phyloP scores from a whole-genome alignment of 768 basidiomycete species.

The Hericium erinaceus region DNA sequence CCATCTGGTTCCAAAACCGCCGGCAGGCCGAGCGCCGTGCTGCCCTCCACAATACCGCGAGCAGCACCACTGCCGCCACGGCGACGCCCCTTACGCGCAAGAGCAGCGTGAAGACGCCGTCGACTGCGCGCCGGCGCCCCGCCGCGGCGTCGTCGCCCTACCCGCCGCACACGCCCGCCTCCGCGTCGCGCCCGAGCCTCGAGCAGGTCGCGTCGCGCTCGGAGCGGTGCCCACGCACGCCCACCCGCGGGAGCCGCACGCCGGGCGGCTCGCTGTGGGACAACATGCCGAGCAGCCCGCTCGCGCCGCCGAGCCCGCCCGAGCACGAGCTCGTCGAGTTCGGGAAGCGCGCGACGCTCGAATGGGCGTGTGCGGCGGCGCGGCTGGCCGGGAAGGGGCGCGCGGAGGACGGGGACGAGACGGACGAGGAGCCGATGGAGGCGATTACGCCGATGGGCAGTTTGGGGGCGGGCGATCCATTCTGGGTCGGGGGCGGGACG shows the following conservation, averaged over 20 bases:
- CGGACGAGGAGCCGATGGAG: conserved; percentile 51
- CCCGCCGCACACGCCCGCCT: conserved; percentile 3
- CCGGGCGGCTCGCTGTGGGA: conserved; percentile 14
- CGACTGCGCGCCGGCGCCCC: conserved; percentile 2
- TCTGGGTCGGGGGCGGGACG: background rate
- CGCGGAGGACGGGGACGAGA: conserved; percentile 36
- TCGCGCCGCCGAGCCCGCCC: conserved; percentile 12
- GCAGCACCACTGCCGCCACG: background rate
- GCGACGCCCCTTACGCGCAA: background rate
- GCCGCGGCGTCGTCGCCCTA: conserved; percentile 8
- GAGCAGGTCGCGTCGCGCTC: conserved; percentile 25
- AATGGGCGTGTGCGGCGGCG: conserved; percentile 30
- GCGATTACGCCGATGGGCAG: conserved; percentile 48
- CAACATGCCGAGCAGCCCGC: conserved; percentile 12
- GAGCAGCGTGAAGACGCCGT: background rate
- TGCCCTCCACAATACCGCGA: background rate
- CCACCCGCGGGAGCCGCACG: conserved; percentile 15
- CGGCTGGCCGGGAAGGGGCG: conserved; percentile 30
- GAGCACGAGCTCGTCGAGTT: conserved; percentile 22
- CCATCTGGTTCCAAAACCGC: conserved; percentile 28
- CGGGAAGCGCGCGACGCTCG: conserved; percentile 21
- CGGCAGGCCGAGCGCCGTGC: conserved; percentile 20
- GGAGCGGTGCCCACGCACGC: conserved; percentile 18
- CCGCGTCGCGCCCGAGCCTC: conserved; percentile 18
- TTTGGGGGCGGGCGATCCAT: conserved; percentile 2